Conservation (phyloP, 164 flowering plant genomes). For the Amborella trichopoda region DNA sequence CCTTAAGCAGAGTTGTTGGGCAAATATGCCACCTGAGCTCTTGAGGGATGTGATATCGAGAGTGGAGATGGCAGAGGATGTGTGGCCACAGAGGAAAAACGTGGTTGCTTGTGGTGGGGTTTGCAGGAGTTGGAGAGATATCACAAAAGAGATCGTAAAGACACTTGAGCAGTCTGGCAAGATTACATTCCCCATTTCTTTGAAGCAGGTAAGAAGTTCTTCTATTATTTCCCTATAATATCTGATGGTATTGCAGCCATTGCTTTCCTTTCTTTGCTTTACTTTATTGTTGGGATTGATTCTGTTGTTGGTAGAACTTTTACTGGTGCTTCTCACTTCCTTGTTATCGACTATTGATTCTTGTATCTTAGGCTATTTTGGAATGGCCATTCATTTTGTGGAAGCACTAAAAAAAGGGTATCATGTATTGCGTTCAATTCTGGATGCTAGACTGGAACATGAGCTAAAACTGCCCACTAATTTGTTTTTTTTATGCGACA, state of each 20-base stretch:
- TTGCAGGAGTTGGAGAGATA: constrained; percentile 70
- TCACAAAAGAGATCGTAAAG: constrained; percentile 64
- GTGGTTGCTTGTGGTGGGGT: constrained; percentile 86
- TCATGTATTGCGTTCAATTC: too few species aligned
- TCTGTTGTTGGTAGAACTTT: not conserved
- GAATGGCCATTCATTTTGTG: not conserved
- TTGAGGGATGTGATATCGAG: constrained; percentile 59
- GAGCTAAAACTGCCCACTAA: too few species aligned
- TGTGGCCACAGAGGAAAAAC: constrained; percentile 63
- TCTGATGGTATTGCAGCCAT: not conserved
- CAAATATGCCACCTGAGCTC: constrained; percentile 79
- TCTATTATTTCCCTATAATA: not conserved
- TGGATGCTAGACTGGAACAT: too few species aligned
- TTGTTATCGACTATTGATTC: not conserved
- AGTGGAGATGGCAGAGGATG: constrained; percentile 58
- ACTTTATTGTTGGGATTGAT: not conserved
- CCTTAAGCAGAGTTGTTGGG: constrained; percentile 59
- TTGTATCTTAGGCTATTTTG: not conserved
- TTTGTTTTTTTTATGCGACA: too few species aligned
- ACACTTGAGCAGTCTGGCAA: constrained; percentile 56
- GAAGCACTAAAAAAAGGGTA: too few species aligned
- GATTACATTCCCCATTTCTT: constrained; percentile 75
- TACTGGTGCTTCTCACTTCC: too few species aligned
- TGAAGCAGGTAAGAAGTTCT: constrained; percentile 57
- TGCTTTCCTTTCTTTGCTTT: not conserved